Evolutionary conservation across 2,329 filamentous ascomycete genomes (phyloP).

Genomic region (Venturia asperata): DNA sequence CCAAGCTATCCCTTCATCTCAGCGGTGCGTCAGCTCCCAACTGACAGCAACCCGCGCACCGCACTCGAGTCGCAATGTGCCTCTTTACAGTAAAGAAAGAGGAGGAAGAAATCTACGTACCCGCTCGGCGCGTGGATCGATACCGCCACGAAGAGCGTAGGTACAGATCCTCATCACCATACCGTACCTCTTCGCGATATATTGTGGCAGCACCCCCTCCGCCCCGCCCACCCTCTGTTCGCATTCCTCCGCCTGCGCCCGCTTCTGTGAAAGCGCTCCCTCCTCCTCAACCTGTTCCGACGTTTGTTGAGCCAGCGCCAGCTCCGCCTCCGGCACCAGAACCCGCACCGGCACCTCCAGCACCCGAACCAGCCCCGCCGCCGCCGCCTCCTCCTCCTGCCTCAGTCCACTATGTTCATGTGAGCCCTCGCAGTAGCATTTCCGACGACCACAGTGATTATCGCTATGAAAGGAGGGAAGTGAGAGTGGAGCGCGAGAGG

Average conservation of each 20-base stretch:
- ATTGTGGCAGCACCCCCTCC: slow-evolving; percentile 21
- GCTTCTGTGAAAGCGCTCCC: slow-evolving; percentile 19
- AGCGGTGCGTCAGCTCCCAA: neutral
- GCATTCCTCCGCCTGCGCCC: slow-evolving; percentile 22
- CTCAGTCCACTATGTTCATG: slow-evolving; percentile 39
- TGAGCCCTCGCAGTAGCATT: slow-evolving; percentile 33
- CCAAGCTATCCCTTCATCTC: neutral
- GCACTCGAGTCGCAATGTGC: slow-evolving; percentile 33
- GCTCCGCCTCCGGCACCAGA: slow-evolving; percentile 26
- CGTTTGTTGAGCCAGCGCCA: slow-evolving; percentile 33
- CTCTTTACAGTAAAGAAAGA: slow-evolving; percentile 40
- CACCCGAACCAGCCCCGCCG: slow-evolving; percentile 28
- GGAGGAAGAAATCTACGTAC: slow-evolving; percentile 37
- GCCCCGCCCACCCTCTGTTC: slow-evolving; percentile 23
- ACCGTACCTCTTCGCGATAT: slow-evolving; percentile 5
- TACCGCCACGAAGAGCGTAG: slow-evolving; percentile 22
- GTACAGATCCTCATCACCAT: slow-evolving; percentile 1
- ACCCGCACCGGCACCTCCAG: slow-evolving; percentile 25
- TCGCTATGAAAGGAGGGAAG: slow-evolving; percentile 29
- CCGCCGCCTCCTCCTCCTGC: slow-evolving; percentile 25
- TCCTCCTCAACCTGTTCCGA: slow-evolving; percentile 32
- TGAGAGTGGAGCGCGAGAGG: slow-evolving; percentile 20
- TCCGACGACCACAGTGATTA: slow-evolving; percentile 29
- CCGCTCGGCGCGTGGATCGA: slow-evolving; percentile 25
- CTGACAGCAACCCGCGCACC: neutral